Base-by-base conservation (phyloP, 208 protist genomes). In the Leishmania tarentolae region DNA sequence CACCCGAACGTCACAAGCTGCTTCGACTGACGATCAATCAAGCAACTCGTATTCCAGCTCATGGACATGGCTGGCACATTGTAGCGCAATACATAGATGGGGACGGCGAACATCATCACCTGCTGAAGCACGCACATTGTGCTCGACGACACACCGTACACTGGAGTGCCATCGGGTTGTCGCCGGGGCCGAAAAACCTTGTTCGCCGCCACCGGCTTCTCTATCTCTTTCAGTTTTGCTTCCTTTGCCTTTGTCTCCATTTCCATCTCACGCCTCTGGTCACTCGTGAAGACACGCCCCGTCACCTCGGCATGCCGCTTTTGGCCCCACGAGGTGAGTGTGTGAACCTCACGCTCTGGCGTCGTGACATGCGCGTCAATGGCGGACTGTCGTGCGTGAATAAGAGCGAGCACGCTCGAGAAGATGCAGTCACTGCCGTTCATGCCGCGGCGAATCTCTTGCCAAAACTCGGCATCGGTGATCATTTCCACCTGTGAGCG, bases 1-100 rank as follows among this genome's bases (percentile, higher is more conserved):
- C 76, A 77, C 17, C 94, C 94, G 75, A 97, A 97, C 31, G 91
- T 96, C 31, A 93, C 90, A 56, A 96, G 86, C 83, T 94, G 90
- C 78, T 95, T 94, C 31, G 89, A 83, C 6, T 83, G 73, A 17
- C 92, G 77, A 81, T 97, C 93, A 44, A 97, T 90, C 73, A 96
- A 88, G 81, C 92, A 96, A 86, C 92, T 96, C 28, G 90, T 95
- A 84, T 90, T 92, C 85, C 84, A 93, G 59, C 92, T 89, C 91
- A 97, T 95, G 5, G 94, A 97, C 93, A 97, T 97, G 69, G 91
- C 94, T n/a, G 92, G 92, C 19, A 97, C 83, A 75, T 92, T 94
- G 85, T 97, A 97, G 61, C 88, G 92, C 72, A 96, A 83, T 0
- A 87, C 70, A 80, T 96, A 96, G 21, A 97, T 87, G 28, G 94